phyloP scores from a whole-genome alignment of 2,329 filamentous ascomycete species.

The Ascochyta viciae-villosae region DNA sequence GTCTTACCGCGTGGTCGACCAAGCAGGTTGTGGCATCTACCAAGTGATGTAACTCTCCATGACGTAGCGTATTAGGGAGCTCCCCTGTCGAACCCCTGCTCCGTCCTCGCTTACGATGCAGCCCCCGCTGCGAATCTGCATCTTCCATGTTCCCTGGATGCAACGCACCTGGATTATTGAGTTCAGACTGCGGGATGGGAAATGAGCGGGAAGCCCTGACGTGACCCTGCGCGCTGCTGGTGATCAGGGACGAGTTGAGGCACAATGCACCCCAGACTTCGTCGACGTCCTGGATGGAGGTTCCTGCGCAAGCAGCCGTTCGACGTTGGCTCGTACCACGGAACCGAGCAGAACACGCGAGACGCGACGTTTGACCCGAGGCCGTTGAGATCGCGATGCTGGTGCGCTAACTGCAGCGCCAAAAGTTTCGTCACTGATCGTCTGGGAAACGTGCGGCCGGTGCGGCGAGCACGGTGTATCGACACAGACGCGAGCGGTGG shows the following conservation, averaged over 20 bases:
- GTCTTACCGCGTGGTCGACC: conserved; percentile 25
- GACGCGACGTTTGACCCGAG: conserved; percentile 15
- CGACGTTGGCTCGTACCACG: conserved; percentile 3
- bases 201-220: conserved; percentile 13
- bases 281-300: background rate
- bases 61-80: conserved; percentile 28
- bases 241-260: conserved; percentile 16
- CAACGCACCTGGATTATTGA: conserved; percentile 5
- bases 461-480: conserved; percentile 10
- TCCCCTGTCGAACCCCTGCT: conserved; percentile 18
- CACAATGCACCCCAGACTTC: conserved; percentile 7
- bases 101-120: conserved; percentile 23
- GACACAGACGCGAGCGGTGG: conserved; percentile 1
- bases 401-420: conserved; percentile 16
- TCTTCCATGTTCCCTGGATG: conserved; percentile 15
- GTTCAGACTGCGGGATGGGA: conserved; percentile 14
- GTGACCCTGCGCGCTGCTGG: conserved; percentile 12
- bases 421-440: conserved; percentile 10
- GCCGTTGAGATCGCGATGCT: conserved; percentile 17
- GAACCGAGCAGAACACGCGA: conserved; percentile 13
- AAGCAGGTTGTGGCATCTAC: conserved; percentile 30
- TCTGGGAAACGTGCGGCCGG: conserved; percentile 1
- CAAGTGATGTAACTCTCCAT: conserved; percentile 16
- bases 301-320: background rate
- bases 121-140: conserved; percentile 16